Evolutionary conservation across 345 rosid species (phyloP).

Genomic region (Erodium maritimum): DNA sequence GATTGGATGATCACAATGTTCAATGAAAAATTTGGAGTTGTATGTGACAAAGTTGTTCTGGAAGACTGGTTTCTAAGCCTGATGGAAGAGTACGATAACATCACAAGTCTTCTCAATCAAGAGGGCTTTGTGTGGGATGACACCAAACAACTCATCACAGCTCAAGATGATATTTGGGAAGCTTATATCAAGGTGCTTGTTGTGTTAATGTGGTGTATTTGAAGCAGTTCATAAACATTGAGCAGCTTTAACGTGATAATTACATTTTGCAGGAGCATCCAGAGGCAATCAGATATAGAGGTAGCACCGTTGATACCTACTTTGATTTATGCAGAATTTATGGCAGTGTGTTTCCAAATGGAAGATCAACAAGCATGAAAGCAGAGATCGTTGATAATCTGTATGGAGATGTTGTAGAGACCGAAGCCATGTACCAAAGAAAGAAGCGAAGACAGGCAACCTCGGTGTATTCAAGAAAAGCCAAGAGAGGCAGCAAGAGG

Average conservation of each 20-base stretch:
- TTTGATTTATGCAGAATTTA: constrained; percentile 14
- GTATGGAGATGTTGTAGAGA: constrained; percentile 17
- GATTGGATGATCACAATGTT: constrained; percentile 12
- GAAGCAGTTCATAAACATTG: too few species aligned
- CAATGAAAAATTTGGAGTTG: constrained; percentile 15
- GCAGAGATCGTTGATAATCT: constrained; percentile 12
- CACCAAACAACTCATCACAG: constrained; percentile 4
- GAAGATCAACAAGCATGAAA: constrained; percentile 12
- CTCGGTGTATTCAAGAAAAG: constrained; percentile 17
- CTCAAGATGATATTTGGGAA: constrained; percentile 12
- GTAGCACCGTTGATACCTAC: constrained; percentile 11
- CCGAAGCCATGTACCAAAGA: constrained; percentile 11
- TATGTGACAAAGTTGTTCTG: constrained; percentile 8
- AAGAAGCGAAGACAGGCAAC: constrained; percentile 18
- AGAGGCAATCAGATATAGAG: constrained; percentile 1
- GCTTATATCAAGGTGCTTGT: constrained; percentile 13
- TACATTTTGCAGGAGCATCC: constrained; percentile 1
- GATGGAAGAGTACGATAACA: constrained; percentile 17
- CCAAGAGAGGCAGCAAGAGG: constrained; percentile 11
- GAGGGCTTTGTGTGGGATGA: constrained; percentile 18
- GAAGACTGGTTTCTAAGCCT: constrained; percentile 15
- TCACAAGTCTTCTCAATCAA: constrained; percentile 12
- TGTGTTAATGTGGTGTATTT: neutral
- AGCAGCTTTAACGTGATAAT: neutral
- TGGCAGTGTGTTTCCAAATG: constrained; percentile 1